These are phyloP conservation scores for Talaromyces atroroseus DNA, from an alignment of 2,329 filamentous ascomycete genomes.

Conservation along the genomic window DNA sequence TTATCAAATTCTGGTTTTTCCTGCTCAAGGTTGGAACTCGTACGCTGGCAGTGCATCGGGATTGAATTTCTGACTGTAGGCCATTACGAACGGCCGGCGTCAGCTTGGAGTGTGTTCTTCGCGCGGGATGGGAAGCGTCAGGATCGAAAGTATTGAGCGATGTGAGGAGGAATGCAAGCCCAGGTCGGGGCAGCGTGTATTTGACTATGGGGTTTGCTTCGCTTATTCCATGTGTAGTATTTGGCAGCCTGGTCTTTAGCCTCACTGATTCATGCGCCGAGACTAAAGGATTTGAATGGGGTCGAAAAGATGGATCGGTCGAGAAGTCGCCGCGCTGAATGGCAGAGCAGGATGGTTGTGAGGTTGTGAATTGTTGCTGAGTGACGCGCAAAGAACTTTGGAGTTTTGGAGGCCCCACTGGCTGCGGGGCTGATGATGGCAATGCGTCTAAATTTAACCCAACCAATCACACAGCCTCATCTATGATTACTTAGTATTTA, in stretches of 20 bases:
- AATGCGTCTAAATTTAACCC: neutral
- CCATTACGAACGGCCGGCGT: conserved; percentile 54
- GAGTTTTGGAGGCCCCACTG: neutral
- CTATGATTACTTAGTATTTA: neutral
- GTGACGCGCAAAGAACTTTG: neutral
- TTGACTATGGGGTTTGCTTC: too few species aligned
- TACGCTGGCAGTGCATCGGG: conserved; percentile 91
- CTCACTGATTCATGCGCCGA: neutral
- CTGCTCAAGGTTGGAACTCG: conserved; percentile 30
- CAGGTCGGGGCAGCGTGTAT: neutral
- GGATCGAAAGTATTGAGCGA: neutral
- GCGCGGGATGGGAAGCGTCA: neutral
- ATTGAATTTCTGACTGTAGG: conserved; percentile 89
- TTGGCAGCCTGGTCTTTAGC: neutral
- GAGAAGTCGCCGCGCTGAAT: neutral
- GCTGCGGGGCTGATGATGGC: neutral
- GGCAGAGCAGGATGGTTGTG: neutral
- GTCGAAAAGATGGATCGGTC: neutral
- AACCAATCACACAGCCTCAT: neutral
- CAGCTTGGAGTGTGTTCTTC: neutral
- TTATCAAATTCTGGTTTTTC: neutral
- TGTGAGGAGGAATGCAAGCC: neutral
- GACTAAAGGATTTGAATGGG: neutral
- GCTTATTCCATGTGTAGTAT: neutral
- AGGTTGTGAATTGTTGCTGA: too few species aligned